Conservation (phyloP, 148 eudicot genomes). For the Chenopodium suecicum region DNA sequence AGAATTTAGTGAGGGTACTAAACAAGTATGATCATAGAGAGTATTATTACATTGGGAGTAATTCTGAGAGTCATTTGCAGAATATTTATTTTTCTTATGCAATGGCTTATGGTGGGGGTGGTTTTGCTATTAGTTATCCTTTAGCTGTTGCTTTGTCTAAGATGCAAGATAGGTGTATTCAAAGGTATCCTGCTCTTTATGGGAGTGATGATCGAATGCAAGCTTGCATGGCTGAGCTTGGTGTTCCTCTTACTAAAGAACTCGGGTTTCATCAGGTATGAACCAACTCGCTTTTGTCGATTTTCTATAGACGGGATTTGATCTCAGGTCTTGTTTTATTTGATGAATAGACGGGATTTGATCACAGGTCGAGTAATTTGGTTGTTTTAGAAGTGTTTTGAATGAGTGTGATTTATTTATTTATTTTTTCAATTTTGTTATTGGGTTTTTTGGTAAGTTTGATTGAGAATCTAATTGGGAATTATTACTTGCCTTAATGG, state of each 20-base stretch:
- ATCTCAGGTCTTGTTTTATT: too few relatives aligned
- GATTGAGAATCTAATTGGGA: neutral
- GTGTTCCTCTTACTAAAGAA: slow-evolving; percentile 87
- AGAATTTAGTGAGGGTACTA: slow-evolving; percentile 61
- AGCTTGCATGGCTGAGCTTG: slow-evolving; percentile 98
- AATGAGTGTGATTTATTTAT: too few relatives aligned
- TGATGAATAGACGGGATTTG: too few relatives aligned
- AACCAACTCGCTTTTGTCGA: neutral
- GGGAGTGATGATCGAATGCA: slow-evolving; percentile 93
- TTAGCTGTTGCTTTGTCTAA: slow-evolving; percentile 70
- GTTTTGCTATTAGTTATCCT: slow-evolving; percentile 86
- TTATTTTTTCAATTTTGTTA: too few relatives aligned
- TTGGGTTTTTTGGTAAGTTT: neutral
- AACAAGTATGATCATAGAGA: slow-evolving; percentile 70
- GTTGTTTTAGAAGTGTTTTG: too few relatives aligned
- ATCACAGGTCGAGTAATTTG: too few relatives aligned
- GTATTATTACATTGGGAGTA: slow-evolving; percentile 72
- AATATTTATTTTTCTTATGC: slow-evolving; percentile 79
- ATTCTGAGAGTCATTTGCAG: slow-evolving; percentile 78
- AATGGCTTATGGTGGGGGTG: slow-evolving; percentile 97
- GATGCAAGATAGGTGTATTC: slow-evolving; percentile 82
- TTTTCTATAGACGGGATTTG: too few relatives aligned
- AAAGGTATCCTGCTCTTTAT: slow-evolving; percentile 76
- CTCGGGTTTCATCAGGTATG: slow-evolving; percentile 90
- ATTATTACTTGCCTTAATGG: neutral